Percentiles rank a stretch among this genome's conserved stretches.
phyloP scores from a whole-genome alignment of 352 stramenopile species.

The Phytophthora pinifolia region DNA sequence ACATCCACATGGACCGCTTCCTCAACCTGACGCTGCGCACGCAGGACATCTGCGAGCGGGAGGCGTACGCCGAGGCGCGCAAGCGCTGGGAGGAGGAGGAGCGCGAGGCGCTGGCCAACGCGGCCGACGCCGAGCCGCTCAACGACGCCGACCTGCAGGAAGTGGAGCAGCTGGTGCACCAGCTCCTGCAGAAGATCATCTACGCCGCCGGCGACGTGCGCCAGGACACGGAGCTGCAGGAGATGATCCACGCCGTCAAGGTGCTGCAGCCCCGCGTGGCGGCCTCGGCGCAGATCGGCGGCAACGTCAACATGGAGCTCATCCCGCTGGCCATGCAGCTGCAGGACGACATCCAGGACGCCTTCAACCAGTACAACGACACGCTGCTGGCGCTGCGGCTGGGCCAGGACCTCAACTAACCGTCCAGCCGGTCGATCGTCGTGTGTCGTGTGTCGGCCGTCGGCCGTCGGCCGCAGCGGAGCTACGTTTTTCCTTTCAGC shows the following conservation, averaged over 20 bases:
- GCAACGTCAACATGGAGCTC: slow-evolving; percentile 87
- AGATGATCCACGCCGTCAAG: slow-evolving; percentile 91
- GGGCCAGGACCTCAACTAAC: slow-evolving; percentile 83
- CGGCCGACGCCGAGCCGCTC: slow-evolving; percentile 80
- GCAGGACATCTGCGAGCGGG: slow-evolving; percentile 85
- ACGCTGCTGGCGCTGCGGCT: slow-evolving; percentile 83
- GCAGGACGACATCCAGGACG: slow-evolving; percentile 89
- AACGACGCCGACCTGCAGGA: slow-evolving; percentile 89
- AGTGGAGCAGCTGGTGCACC: slow-evolving; percentile 87
- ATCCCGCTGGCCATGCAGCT: slow-evolving; percentile 89
- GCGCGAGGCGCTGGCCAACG: slow-evolving; percentile 82
- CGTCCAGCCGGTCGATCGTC: slow-evolving; percentile 16
- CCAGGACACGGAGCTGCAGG: slow-evolving; percentile 86
- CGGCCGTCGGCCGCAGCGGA: slow-evolving; percentile 7
- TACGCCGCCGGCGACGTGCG: slow-evolving; percentile 85
- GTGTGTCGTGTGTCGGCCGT: slow-evolving; percentile 11
- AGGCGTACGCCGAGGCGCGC: slow-evolving; percentile 84
- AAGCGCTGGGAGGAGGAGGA: slow-evolving; percentile 90
- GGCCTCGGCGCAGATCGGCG: slow-evolving; percentile 84
- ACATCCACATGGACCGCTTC: slow-evolving; percentile 90
- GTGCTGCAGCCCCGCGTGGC: slow-evolving; percentile 82
- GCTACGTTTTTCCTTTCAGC: slow-evolving; percentile 27
- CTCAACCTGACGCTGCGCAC: slow-evolving; percentile 87
- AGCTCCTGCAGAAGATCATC: slow-evolving; percentile 89
- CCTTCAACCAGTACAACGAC: slow-evolving; percentile 92